phyloP scores from a whole-genome alignment of 192 early-diverging fungal species.

The Umbelopsis isabellina region DNA sequence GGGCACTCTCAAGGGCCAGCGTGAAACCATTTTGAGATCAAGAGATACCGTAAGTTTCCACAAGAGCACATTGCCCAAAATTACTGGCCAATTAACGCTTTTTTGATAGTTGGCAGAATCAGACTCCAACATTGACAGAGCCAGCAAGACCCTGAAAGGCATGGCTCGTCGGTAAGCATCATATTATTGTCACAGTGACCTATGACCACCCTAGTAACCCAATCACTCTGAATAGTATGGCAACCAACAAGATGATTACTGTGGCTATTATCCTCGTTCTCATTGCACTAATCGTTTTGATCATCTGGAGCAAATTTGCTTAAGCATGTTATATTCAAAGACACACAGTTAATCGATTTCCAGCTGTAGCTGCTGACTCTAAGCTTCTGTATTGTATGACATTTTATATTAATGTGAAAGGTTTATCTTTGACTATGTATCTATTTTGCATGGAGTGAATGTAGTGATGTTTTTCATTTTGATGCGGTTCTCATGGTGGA shows the following conservation, averaged over 20 bases:
- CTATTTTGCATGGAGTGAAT: conserved; percentile 2
- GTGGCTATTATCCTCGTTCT: conserved; percentile 83
- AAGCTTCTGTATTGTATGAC: conserved; percentile 21
- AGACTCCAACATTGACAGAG: conserved; percentile 70
- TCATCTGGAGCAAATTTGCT: conserved; percentile 80
- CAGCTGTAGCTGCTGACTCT: neutral
- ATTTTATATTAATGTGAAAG: conserved; percentile 28
- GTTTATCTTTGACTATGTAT: conserved; percentile 17
- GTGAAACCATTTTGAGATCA: conserved; percentile 88
- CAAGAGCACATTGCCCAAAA: conserved; percentile 1
- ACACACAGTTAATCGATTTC: conserved; percentile 5
- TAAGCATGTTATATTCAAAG: conserved; percentile 22
- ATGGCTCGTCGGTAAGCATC: conserved; percentile 74
- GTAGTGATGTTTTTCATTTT: conserved; percentile 3
- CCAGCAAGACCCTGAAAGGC: conserved; percentile 66
- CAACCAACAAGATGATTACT: conserved; percentile 87
- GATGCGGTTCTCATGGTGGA: neutral
- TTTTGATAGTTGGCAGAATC: conserved; percentile 70
- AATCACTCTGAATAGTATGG: conserved; percentile 60
- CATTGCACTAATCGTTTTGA: conserved; percentile 79
- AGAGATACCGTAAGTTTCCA: conserved; percentile 72
- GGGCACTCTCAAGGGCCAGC: conserved; percentile 78
- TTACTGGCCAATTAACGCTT: conserved; percentile 27
- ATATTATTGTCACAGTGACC: neutral
- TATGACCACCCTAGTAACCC: neutral